phyloP scores from a whole-genome alignment of 2,329 filamentous ascomycete genomes.

The Stromatinia cepivora region DNA sequence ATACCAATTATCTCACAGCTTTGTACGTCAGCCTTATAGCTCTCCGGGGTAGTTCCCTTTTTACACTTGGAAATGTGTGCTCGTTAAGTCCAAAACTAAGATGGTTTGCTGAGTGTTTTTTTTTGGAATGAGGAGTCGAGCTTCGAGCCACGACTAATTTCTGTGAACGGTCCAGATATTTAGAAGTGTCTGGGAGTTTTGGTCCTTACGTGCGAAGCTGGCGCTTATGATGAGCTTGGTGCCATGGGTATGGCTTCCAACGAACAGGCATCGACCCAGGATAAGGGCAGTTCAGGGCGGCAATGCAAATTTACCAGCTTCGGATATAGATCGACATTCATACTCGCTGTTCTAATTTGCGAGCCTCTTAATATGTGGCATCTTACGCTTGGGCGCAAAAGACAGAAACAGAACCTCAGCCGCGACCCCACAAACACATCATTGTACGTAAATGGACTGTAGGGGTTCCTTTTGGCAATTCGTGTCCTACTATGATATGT shows the following conservation, averaged over 20 bases:
- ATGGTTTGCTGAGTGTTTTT: neutral
- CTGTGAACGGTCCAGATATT: neutral
- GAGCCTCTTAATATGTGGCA: too few relatives aligned
- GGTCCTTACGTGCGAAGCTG: slow-evolving; percentile 1
- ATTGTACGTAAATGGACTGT: neutral
- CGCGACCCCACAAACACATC: neutral
- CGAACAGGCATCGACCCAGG: neutral
- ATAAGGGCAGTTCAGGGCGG: neutral
- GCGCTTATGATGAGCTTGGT: slow-evolving; percentile 5
- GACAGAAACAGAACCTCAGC: neutral
- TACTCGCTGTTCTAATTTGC: neutral
- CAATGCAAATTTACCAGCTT: neutral
- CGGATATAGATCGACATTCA: neutral
- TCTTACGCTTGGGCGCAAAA: neutral
- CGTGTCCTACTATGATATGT: neutral
- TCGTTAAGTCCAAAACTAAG: neutral
- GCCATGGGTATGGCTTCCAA: neutral
- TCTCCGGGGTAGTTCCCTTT: neutral
- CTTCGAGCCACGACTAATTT: neutral
- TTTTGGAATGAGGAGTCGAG: neutral
- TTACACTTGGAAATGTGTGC: neutral
- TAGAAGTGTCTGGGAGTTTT: neutral
- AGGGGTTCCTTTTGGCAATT: too few relatives aligned
- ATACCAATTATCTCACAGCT: neutral
- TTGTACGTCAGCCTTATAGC: neutral